Evolutionary conservation across 2,329 filamentous ascomycete genomes (phyloP).

Genomic region (Cercospora sp.): DNA sequence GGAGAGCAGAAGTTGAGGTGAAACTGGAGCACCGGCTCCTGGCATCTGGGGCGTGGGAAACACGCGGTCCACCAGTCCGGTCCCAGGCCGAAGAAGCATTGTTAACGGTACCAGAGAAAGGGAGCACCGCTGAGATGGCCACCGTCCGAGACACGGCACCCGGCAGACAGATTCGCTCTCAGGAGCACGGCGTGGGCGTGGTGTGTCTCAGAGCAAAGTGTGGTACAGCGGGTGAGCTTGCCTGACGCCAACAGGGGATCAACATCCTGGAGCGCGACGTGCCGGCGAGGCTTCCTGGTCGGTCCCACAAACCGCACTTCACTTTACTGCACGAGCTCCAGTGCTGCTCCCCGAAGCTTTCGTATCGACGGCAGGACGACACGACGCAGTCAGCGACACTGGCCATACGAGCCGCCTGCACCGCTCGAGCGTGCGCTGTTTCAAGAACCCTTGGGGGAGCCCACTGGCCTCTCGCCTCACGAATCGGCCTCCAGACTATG

Average conservation of each 20-base stretch:
- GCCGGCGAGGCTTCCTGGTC: not conserved
- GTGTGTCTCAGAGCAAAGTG: conserved; percentile 8
- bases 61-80: not conserved
- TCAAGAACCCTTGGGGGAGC: not conserved
- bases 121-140: conserved; percentile 5
- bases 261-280: not conserved
- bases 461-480: not conserved
- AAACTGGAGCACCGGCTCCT: not conserved
- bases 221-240: not conserved
- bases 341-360: not conserved
- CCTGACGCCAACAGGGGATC: not conserved
- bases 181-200: not conserved
- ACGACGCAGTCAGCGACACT: not conserved
- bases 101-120: not conserved
- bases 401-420: not conserved
- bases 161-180: conserved; percentile 6
- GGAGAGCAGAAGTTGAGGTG: not conserved
- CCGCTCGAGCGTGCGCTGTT: not conserved
- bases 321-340: not conserved
- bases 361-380: not conserved
- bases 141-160: conserved; percentile 3
- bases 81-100: not conserved
- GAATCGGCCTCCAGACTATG: not conserved
- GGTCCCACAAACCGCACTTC: not conserved
- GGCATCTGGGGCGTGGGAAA: not conserved